Conservation (phyloP, 179 eudicot species). For the Vitellaria paradoxa region DNA sequence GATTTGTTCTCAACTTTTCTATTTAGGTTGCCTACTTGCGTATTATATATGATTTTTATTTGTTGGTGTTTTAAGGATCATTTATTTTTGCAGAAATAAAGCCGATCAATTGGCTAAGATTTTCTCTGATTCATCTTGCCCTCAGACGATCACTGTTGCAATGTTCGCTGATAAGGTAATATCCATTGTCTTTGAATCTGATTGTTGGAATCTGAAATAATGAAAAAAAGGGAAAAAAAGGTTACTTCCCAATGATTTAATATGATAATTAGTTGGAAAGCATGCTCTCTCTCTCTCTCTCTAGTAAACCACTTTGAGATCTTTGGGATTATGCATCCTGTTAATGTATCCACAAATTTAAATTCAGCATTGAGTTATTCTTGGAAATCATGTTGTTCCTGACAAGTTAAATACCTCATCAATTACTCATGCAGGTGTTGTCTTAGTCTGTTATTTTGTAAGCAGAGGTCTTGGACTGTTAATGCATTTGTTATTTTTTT, state of each 20-base stretch:
- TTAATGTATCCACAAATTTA: too few species aligned
- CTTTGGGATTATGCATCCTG: too few species aligned
- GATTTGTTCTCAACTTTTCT: not conserved
- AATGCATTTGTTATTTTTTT: not conserved
- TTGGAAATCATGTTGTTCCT: too few species aligned
- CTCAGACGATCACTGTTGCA: conserved; percentile 63
- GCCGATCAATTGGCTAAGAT: conserved; percentile 48
- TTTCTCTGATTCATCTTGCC: conserved; percentile 49
- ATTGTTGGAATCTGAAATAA: not conserved
- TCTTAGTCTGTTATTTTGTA: not conserved
- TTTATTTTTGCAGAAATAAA: conserved; percentile 53
- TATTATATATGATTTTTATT: not conserved
- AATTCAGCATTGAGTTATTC: too few species aligned
- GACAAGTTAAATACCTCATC: too few species aligned
- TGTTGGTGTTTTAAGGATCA: not conserved
- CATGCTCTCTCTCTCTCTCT: not conserved
- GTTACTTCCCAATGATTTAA: not conserved
- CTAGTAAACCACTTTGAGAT: not conserved
- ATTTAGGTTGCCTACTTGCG: not conserved
- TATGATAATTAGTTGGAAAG: not conserved
- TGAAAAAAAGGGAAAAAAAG: not conserved
- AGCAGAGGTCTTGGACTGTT: not conserved
- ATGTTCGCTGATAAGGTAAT: conserved; percentile 76
- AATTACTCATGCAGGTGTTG: not conserved
- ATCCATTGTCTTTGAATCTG: not conserved